Percentiles rank a stretch among this genome's conserved stretches.
Conservation (phyloP, 2,329 filamentous ascomycete species). For the Trichophyton simii region DNA sequence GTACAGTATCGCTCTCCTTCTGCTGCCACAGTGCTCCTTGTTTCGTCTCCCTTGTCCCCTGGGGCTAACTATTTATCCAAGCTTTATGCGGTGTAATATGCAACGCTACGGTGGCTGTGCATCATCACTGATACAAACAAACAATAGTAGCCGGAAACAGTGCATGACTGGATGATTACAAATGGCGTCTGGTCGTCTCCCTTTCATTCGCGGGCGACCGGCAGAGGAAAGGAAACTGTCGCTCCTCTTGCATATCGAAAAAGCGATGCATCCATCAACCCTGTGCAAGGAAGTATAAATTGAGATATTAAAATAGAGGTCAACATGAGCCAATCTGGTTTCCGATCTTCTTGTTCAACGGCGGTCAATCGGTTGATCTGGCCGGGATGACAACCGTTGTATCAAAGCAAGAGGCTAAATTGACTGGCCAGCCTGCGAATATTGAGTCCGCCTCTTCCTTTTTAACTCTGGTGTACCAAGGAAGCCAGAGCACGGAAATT, state of each 20-base stretch:
- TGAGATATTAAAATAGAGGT: not conserved
- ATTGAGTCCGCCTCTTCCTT: not conserved
- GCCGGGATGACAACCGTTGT: not conserved
- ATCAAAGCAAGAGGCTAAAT: not conserved
- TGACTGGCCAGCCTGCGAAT: not conserved
- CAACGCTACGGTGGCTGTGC: constrained; percentile 3
- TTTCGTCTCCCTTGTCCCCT: not conserved
- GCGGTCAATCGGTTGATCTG: constrained; percentile 1
- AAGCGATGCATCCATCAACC: not conserved
- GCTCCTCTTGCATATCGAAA: not conserved
- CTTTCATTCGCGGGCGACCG: not conserved
- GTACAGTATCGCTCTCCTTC: not conserved
- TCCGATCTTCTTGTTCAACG: not conserved
- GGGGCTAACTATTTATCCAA: not conserved
- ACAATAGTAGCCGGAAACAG: not conserved
- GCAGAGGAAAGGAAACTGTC: not conserved
- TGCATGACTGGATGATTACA: not conserved
- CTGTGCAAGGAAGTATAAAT: not conserved
- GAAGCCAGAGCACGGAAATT: not conserved
- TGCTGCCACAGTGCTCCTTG: not conserved
- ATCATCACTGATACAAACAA: not conserved
- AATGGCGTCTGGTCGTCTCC: not conserved
- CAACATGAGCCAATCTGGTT: not conserved
- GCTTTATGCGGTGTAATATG: constrained; percentile 8
- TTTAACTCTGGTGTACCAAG: not conserved